Percentiles rank a stretch among this genome's conserved stretches.
Conservation (phyloP, 805 yeast species). For the Yarrowia osloensis region DNA sequence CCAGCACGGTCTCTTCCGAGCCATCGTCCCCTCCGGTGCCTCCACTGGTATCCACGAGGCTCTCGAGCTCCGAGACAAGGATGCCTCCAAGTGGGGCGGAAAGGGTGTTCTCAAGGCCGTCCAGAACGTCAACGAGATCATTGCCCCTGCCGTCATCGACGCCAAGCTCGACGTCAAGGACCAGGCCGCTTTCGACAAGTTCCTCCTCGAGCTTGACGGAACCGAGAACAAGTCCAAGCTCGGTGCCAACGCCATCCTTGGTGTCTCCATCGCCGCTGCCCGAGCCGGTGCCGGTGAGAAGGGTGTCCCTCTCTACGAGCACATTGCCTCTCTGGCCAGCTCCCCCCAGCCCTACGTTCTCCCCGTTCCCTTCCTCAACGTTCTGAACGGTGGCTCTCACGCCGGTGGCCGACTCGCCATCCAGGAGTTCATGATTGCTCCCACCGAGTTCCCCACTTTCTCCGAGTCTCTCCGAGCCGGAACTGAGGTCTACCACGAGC, state of each 20-base stretch:
- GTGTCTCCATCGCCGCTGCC: conserved; percentile 96
- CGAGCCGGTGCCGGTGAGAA: conserved; percentile 98
- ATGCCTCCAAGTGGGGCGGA: conserved; percentile 96
- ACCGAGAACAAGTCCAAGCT: conserved; percentile 95
- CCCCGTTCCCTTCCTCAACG: conserved; percentile 99
- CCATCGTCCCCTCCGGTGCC: conserved; percentile 99
- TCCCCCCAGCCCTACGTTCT: conserved; percentile 83
- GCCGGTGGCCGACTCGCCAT: conserved; percentile 99
- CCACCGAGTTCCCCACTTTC: conserved; percentile 87
- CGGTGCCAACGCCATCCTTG: conserved; percentile 98
- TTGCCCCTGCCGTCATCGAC: conserved; percentile 90
- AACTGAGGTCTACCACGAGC: conserved; percentile 95
- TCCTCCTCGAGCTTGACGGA: conserved; percentile 87
- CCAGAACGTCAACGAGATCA: conserved; percentile 88
- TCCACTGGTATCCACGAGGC: conserved; percentile 99
- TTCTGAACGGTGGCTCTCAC: conserved; percentile 98
- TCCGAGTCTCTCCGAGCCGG: conserved; percentile 96
- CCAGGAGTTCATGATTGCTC: conserved; percentile 99
- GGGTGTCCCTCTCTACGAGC: conserved; percentile 89
- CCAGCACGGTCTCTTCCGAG: conserved; percentile 89
- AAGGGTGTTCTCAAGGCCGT: conserved; percentile 98
- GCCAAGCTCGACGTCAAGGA: conserved; percentile 80
- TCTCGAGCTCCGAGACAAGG: conserved; percentile 96
- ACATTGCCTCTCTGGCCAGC: conserved; percentile 78
- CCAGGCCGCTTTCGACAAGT: conserved; percentile 85